Conservation (phyloP, 1,139 yeast genomes). For the Scheffersomyces segobiensis region DNA sequence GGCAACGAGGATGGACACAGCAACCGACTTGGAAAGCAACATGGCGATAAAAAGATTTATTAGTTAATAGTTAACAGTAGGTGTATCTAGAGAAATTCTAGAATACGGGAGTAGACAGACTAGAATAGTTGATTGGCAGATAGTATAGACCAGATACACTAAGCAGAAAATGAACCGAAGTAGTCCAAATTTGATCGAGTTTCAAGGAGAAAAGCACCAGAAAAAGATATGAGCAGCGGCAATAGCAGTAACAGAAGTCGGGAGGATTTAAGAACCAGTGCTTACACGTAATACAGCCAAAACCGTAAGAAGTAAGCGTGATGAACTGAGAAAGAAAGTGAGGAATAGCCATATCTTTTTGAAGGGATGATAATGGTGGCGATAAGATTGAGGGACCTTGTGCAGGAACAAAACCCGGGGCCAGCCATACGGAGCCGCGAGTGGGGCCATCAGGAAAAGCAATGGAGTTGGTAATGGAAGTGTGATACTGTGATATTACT, state of each 20-base stretch:
- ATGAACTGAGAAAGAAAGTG: not conserved
- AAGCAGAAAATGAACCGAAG: too few species aligned
- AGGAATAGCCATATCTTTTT: not conserved
- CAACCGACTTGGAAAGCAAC: conserved; percentile 52
- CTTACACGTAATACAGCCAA: not conserved
- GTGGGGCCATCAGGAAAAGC: conserved; percentile 1
- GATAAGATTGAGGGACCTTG: not conserved
- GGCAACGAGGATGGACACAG: conserved; percentile 55
- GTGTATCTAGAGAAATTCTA: not conserved
- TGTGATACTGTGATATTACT: not conserved
- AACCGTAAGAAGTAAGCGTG: not conserved
- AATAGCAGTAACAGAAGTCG: not conserved
- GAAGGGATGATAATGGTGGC: not conserved
- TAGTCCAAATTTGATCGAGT: not conserved
- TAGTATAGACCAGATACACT: too few species aligned
- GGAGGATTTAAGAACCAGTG: not conserved
- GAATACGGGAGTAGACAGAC: not conserved
- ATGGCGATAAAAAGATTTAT: conserved; percentile 17
- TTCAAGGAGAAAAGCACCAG: not conserved
- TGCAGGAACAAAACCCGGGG: conserved; percentile 2
- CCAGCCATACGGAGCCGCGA: not conserved
- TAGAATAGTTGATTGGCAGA: too few species aligned
- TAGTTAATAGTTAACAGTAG: not conserved
- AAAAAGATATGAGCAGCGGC: not conserved
- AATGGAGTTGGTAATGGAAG: not conserved